Conservation (phyloP, 2,329 filamentous ascomycete genomes). For the Pseudogymnoascus sp. region DNA sequence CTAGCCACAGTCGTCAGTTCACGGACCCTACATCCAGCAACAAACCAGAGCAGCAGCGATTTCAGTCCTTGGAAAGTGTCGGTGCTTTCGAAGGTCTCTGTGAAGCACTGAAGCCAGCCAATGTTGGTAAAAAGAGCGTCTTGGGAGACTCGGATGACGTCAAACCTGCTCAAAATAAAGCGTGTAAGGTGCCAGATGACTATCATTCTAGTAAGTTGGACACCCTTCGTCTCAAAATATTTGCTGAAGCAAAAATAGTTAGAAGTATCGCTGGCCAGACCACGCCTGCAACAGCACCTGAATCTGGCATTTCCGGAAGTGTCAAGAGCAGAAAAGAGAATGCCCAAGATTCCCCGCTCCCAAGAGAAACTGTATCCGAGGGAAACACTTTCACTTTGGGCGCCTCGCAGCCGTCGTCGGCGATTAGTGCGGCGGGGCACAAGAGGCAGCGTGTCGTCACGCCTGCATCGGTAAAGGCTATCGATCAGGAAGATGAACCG, state of each 20-base stretch:
- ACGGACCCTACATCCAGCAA: conserved; percentile 24
- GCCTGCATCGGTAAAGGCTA: conserved; percentile 37
- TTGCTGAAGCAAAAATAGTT: not conserved
- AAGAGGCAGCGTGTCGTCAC: conserved; percentile 44
- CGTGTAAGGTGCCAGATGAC: not conserved
- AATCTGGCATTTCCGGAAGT: not conserved
- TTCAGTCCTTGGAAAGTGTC: conserved; percentile 20
- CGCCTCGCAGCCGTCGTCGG: conserved; percentile 16
- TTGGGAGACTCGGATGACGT: not conserved
- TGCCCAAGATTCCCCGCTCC: conserved; percentile 16
- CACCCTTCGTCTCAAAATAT: not conserved
- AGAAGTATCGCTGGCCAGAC: not conserved
- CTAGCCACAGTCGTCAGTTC: conserved; percentile 30
- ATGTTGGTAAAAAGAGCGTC: conserved; percentile 22
- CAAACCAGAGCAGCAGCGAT: conserved; percentile 16
- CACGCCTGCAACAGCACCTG: not conserved
- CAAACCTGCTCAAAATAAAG: not conserved
- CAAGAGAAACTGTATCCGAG: not conserved
- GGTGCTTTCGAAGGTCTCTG: conserved; percentile 25
- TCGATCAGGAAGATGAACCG: conserved; percentile 43
- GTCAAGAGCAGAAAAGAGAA: conserved; percentile 24
- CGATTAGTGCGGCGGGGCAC: conserved; percentile 17
- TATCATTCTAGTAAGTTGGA: not conserved
- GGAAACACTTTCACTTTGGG: conserved; percentile 17
- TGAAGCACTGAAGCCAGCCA: conserved; percentile 25